Percentiles rank a stretch among this genome's conserved stretches.
Conservation (phyloP, 1,284 basidiomycete genomes). For the Athelia psychrophila region DNA sequence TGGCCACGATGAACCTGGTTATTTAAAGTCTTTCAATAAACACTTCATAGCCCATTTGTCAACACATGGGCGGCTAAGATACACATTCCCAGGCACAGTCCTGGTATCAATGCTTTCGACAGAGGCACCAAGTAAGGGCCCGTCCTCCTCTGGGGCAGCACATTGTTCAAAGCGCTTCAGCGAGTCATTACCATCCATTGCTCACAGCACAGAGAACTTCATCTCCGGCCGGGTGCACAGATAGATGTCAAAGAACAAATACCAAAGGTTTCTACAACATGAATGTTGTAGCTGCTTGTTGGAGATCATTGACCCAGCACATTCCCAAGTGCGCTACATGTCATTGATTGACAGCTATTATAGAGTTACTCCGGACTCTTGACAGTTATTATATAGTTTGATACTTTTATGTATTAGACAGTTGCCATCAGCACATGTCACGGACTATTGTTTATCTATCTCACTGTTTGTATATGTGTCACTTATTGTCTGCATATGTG, state of each 20-base stretch:
- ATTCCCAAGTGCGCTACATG: too few species aligned
- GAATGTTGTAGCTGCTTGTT: not conserved
- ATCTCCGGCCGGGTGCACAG: not conserved
- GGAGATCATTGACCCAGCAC: too few species aligned
- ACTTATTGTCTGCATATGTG: too few species aligned
- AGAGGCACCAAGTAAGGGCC: not conserved
- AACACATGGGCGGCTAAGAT: slow-evolving; percentile 6
- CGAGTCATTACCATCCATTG: slow-evolving; percentile 9
- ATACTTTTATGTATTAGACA: too few species aligned
- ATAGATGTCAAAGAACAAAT: not conserved
- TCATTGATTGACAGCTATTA: too few species aligned
- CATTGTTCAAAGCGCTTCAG: not conserved
- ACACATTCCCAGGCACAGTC: not conserved
- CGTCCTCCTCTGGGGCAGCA: not conserved
- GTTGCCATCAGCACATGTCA: too few species aligned
- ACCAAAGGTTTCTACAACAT: not conserved
- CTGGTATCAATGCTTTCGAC: slow-evolving; percentile 2
- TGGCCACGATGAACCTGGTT: too few species aligned
- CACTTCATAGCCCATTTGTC: slow-evolving; percentile 6
- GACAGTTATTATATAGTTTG: too few species aligned
- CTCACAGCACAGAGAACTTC: slow-evolving; percentile 1
- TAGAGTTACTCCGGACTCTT: too few species aligned
- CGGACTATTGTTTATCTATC: too few species aligned
- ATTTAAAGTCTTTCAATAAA: too few species aligned
- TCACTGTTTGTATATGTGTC: too few species aligned